phyloP scores from a whole-genome alignment of 352 stramenopile genomes.

The Salisapilia sapeloensis region DNA sequence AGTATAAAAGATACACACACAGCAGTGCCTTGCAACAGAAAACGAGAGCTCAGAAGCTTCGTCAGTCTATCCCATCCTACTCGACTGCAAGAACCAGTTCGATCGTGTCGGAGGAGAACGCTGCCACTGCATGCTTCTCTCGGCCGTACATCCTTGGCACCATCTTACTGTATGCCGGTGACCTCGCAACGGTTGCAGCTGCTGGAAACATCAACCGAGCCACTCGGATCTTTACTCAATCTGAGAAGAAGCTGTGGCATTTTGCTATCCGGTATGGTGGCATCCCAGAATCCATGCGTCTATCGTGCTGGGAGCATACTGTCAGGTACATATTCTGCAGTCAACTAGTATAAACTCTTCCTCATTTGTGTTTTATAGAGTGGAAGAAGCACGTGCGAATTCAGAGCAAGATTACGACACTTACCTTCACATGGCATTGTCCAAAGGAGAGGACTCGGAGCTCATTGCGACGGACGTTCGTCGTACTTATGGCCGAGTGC shows the following conservation, averaged over 20 bases:
- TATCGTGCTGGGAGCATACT: conserved; percentile 63
- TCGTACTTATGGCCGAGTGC: conserved; percentile 66
- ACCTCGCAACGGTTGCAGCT: conserved; percentile 22
- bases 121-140: too few species aligned
- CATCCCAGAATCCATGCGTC: conserved; percentile 26
- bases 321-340: too few species aligned
- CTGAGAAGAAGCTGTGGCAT: conserved; percentile 47
- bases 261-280: conserved; percentile 73
- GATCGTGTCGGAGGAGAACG: too few species aligned
- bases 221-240: conserved; percentile 38
- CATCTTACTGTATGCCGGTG: conserved; percentile 51
- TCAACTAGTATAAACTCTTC: too few species aligned
- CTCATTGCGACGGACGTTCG: conserved; percentile 72
- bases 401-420: conserved; percentile 70
- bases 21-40: conserved; percentile 8
- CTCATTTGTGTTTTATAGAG: conserved; percentile 2
- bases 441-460: conserved; percentile 70
- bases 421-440: conserved; percentile 71
- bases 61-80: too few species aligned
- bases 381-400: conserved; percentile 17
- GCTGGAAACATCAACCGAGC: conserved; percentile 34
- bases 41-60: conserved; percentile 7
- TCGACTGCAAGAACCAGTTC: too few species aligned
- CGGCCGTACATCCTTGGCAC: conserved; percentile 52
- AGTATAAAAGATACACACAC: conserved; percentile 23